A percentile compares a stretch with the other conserved stretches of the same genome.
phyloP scores from a whole-genome alignment of 306 rosid species.

The Lagenaria siceraria region DNA sequence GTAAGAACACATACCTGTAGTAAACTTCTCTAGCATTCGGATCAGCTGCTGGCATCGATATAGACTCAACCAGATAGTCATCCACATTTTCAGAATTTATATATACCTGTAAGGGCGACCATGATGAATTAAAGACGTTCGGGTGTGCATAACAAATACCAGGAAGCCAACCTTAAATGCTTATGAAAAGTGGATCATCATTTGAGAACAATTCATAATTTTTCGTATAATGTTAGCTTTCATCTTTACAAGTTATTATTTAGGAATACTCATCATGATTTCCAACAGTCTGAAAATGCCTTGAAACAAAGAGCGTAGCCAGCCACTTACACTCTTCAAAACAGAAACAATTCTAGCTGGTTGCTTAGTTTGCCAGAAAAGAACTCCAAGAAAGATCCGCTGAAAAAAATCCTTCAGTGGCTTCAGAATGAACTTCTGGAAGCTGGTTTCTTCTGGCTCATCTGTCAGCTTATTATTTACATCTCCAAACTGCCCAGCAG shows the following conservation, averaged over 20 bases:
- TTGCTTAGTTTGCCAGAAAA: constrained; percentile 94
- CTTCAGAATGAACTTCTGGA: constrained; percentile 48
- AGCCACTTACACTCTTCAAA: constrained; percentile 59
- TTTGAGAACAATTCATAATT: background rate
- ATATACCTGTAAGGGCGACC: constrained; percentile 44
- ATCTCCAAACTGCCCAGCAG: constrained; percentile 85
- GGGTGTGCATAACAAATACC: background rate
- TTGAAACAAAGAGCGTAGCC: constrained; percentile 10
- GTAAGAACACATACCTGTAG: constrained; percentile 41
- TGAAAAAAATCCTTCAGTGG: constrained; percentile 78
- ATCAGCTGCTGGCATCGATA: constrained; percentile 75
- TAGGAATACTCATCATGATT: background rate
- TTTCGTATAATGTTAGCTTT: background rate
- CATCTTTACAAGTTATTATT: background rate
- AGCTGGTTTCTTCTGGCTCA: constrained; percentile 45
- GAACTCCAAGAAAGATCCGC: constrained; percentile 66
- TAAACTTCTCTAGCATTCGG: constrained; percentile 91
- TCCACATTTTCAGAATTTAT: constrained; percentile 68
- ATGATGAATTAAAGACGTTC: background rate
- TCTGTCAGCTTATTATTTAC: constrained; percentile 25
- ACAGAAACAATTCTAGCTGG: constrained; percentile 67
- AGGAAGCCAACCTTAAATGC: background rate
- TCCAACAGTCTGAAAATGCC: background rate
- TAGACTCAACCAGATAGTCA: constrained; percentile 87
- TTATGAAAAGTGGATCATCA: background rate